Base-by-base conservation (phyloP, 176 grass and related monocot genomes). In the Cenchrus americanus region DNA sequence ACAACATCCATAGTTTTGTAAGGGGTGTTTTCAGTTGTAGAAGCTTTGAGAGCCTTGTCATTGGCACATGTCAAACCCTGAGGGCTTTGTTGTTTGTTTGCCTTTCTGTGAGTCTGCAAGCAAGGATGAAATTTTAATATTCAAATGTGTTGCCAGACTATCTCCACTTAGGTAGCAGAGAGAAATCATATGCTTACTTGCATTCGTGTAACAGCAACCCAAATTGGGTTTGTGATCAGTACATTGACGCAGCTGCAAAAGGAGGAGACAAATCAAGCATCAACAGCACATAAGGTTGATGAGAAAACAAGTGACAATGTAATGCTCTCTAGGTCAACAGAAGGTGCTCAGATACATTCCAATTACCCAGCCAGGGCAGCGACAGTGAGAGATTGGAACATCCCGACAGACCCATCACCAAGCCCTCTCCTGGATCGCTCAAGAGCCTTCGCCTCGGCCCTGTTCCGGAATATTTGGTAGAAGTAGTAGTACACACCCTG, bases 401-500 rank as follows among this genome's bases (percentile, higher is more conserved):
- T 92, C 81, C 96, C 96, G 42, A 99, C 86, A 69, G 93, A 95
- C 77, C 96, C 96, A 87, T 99, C 93, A 7, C 96, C 96, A 24
- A 90, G 44, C 68, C 96, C 91, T 81, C 83, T 94, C 11, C 69
- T 83, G 42, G 83, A 83, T 46, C 72, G 89, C 63, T 82, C 80
- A 52, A 87, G 91, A 49, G 93, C 91, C 44, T 72, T 86, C 10
- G 89, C 81, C 83, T 99, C 91, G 52, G 89, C 91, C 58, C 75
- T 87, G 73, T 85, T 88, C 83, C 93, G 79, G 77, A 99, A 99
- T 85, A 94, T 92, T 85, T 99, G 93, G 81, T 96, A 99, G 89
- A 99, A 96, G 77, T 89, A 99, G 77, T 99, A 98, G 83, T 99
- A 99, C 66, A 99, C 93, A 44, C 96, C 96, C 93, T 97, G 50